Evolutionary conservation across 2,329 filamentous ascomycete species (phyloP).

Genomic region (Xylariaceae sp.): DNA sequence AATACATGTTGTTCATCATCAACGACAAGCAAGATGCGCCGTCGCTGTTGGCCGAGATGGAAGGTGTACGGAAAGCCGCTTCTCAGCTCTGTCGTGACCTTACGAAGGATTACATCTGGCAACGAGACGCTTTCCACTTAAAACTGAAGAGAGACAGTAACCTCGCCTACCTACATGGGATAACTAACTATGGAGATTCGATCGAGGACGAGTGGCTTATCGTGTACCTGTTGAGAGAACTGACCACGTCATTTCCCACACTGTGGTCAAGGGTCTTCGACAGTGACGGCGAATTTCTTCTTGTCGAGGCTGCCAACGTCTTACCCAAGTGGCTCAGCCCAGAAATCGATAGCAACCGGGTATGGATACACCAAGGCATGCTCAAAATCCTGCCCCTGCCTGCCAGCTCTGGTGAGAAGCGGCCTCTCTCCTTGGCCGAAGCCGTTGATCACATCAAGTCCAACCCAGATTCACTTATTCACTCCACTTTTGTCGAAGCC

Average conservation of each 20-base stretch:
- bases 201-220: constrained; percentile 98
- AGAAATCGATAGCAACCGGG: constrained; percentile 79
- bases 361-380: constrained; percentile 80
- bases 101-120: constrained; percentile 91
- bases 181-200: constrained; percentile 86
- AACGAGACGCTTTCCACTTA: constrained; percentile 76
- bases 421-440: constrained; percentile 55
- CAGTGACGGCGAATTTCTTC: constrained; percentile 89
- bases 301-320: constrained; percentile 87
- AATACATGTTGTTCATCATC: constrained; percentile 76
- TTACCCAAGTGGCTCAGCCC: constrained; percentile 89
- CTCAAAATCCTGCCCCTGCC: constrained; percentile 67
- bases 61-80: constrained; percentile 66
- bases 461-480: constrained; percentile 56
- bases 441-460: constrained; percentile 59
- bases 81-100: constrained; percentile 57
- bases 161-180: constrained; percentile 64
- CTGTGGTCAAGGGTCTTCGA: constrained; percentile 83
- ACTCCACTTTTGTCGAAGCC: constrained; percentile 71
- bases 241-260: constrained; percentile 67
- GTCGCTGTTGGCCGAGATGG: constrained; percentile 61
- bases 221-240: constrained; percentile 79
- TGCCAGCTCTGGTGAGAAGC: constrained; percentile 30
- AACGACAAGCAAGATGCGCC: constrained; percentile 51
- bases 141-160: constrained; percentile 56